Conservation (phyloP, 768 basidiomycete genomes). For the Cystofilobasidium ferigula region DNA sequence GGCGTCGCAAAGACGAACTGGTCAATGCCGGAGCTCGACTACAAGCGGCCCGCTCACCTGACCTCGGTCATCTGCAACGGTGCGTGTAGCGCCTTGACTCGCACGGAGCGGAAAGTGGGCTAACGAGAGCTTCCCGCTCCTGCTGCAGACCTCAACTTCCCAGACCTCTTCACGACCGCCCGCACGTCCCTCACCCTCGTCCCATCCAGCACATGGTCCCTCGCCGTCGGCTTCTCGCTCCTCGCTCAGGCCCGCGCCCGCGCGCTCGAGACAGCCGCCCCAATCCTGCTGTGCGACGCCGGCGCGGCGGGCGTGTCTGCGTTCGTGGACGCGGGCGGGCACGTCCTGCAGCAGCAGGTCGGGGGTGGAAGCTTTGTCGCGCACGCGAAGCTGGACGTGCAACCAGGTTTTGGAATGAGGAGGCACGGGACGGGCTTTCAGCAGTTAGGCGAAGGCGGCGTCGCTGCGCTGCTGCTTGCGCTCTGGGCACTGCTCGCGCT, state of each 20-base stretch:
- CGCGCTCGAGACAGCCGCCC: constrained; percentile 6
- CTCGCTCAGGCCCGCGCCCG: constrained; percentile 8
- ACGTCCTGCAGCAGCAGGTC: not conserved
- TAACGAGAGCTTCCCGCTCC: too few relatives aligned
- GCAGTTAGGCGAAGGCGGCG: not conserved
- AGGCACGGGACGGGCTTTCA: not conserved
- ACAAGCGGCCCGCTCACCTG: not conserved
- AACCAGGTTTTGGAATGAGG: not conserved
- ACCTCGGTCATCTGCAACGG: constrained; percentile 21
- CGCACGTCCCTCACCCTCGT: constrained; percentile 5
- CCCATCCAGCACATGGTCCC: not conserved
- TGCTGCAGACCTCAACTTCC: constrained; percentile 10
- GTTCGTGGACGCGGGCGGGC: constrained; percentile 9
- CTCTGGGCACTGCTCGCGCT: not conserved
- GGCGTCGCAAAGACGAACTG: not conserved
- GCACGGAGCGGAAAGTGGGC: too few relatives aligned
- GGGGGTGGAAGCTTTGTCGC: constrained; percentile 6
- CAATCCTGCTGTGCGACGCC: constrained; percentile 11
- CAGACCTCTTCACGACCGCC: not conserved
- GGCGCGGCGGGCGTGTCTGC: constrained; percentile 1
- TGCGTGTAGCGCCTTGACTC: not conserved
- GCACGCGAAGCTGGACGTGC: not conserved
- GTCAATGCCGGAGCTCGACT: not conserved
- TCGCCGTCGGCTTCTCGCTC: not conserved
- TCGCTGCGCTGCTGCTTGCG: not conserved